These are phyloP conservation scores for Guillardia theta DNA, from an alignment of 78 protist genomes.

Conservation along the genomic window DNA sequence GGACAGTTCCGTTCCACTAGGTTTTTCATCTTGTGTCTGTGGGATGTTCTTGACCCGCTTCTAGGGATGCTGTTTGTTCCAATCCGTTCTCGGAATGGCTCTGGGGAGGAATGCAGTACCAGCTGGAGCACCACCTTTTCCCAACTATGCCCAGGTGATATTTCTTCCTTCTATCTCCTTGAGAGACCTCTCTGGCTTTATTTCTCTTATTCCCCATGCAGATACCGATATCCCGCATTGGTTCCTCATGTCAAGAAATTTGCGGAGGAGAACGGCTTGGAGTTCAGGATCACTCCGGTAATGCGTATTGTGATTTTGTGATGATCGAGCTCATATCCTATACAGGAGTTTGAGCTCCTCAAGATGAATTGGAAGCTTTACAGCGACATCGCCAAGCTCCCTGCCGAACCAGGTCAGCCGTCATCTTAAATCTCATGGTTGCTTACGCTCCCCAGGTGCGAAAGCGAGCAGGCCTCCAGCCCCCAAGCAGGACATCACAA, in stretches of 20 bases:
- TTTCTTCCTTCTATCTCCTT: neutral
- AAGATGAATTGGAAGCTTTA: neutral
- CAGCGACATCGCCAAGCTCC: neutral
- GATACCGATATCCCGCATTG: neutral
- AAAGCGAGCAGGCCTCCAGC: too few species aligned
- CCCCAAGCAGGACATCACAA: too few species aligned
- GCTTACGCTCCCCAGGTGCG: too few species aligned
- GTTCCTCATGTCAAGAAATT: neutral
- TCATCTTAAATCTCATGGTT: too few species aligned
- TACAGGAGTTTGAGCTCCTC: neutral
- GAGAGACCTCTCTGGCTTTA: neutral
- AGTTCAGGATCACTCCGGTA: neutral
- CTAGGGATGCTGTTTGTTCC: neutral
- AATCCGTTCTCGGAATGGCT: constrained; percentile 21
- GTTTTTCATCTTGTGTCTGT: neutral
- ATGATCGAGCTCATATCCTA: too few species aligned
- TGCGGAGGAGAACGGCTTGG: neutral
- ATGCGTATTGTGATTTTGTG: too few species aligned
- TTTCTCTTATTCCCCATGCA: neutral
- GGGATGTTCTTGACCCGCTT: neutral
- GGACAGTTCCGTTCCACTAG: neutral
- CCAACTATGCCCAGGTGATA: constrained; percentile 49
- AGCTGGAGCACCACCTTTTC: constrained; percentile 64
- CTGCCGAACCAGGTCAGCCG: neutral
- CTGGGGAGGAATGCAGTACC: constrained; percentile 53